Base-by-base conservation (phyloP, 345 rosid species). In the Acer yangbiense region DNA sequence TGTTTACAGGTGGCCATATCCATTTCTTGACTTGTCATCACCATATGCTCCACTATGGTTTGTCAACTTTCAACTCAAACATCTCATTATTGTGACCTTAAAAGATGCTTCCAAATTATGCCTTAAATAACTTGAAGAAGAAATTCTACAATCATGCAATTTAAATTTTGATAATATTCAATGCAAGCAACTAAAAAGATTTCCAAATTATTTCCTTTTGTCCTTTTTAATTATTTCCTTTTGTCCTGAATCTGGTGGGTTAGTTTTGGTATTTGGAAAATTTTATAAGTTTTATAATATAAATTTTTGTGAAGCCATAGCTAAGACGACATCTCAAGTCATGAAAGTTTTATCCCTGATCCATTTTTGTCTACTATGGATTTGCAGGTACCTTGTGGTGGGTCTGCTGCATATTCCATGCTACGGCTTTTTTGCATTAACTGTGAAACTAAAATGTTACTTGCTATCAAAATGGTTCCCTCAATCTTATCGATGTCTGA, bases 1-100 rank as follows among this genome's bases (percentile, higher is more conserved):
- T 23, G 72, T 2, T 63, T 81, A 17, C 83, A 93, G 92, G 88
- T 93, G 95, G 97, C 95, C 95, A 16, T 91, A 89, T 76, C 90
- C 93, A 65, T 93, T 90, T 80, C 90, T 93, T 20, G 88, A 90
- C 75, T 79, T 89, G 61, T 86, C 93, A 14, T 71, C 85, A 10
- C 73, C 84, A 43, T 77, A 76, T 84, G 95, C 95, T 75, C 92
- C 94, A 29, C 29, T 87, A 46, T 91, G 94, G 94, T 91, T 83
- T 39, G 85, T 79, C 62, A 52, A 65, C 62, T 46, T 84, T 79
- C 62, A 35, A 65, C 62, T 78, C 68, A 41, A 65, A 57, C 54
- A 74, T 65, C 25, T 69, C 71, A 16, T 54, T 18, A 8, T 54
- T 18, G 17, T 65, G 25, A 16, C 48, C 32, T 21, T 44, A 21